These are phyloP conservation scores for Flaveria ramosissima DNA, from an alignment of 129 eudicot genomes.

Conservation along the genomic window DNA sequence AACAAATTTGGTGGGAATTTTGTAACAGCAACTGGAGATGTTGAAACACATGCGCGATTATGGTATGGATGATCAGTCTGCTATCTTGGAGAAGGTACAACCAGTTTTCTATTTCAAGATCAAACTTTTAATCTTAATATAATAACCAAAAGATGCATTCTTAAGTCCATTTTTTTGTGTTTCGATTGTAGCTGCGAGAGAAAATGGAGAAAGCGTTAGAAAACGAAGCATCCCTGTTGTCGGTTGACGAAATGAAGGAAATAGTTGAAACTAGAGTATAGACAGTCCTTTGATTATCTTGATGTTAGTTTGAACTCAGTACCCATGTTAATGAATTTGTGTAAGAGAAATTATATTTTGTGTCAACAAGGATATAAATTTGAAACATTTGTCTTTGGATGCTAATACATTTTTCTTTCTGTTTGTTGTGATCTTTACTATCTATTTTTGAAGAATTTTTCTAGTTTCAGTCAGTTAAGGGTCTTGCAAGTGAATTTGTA, in stretches of 20 bases:
- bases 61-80: constrained; percentile 67
- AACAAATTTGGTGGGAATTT: not conserved
- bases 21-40: constrained; percentile 94
- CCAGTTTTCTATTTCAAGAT: not conserved
- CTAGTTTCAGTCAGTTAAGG: not conserved
- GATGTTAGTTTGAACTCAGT: not conserved
- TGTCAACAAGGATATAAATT: not conserved
- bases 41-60: constrained; percentile 78
- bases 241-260: constrained; percentile 71
- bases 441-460: not conserved
- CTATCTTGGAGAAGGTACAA: constrained; percentile 71
- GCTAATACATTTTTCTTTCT: not conserved
- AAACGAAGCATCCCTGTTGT: constrained; percentile 56
- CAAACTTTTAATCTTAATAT: not conserved
- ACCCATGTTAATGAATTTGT: not conserved
- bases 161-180: not conserved
- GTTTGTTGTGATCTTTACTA: not conserved
- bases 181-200: constrained; percentile 57
- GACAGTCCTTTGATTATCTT: not conserved
- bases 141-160: not conserved
- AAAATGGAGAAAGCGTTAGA: constrained; percentile 83
- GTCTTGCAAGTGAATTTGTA: not conserved
- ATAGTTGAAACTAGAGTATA: constrained; percentile 53
- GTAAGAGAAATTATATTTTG: not conserved
- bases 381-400: not conserved